These are phyloP conservation scores for Alternaria arborescens DNA, from an alignment of 2,329 filamentous ascomycete species.

Conservation along the genomic window DNA sequence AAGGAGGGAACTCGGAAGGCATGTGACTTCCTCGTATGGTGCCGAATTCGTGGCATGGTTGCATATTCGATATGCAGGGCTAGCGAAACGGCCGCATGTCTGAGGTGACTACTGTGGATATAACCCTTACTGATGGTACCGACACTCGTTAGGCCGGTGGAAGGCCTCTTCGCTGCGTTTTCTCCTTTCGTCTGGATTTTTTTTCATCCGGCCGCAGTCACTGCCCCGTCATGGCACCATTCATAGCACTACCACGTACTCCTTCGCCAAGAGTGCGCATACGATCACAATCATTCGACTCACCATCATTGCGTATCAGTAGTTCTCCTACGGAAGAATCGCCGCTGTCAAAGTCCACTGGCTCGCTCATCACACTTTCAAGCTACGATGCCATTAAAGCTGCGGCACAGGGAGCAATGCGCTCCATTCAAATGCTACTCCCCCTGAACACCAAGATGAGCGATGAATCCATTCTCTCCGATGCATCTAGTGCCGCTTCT, in stretches of 20 bases:
- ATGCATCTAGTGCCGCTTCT: constrained; percentile 28
- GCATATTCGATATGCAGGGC: constrained; percentile 36
- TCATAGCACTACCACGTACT: constrained; percentile 40
- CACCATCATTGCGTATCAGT: constrained; percentile 41
- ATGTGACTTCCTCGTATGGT: constrained; percentile 6
- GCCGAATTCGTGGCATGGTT: constrained; percentile 34
- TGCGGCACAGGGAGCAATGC: constrained; percentile 22
- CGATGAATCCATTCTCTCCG: constrained; percentile 41
- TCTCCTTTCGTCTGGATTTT: not conserved
- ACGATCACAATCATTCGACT: constrained; percentile 48
- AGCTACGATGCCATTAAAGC: constrained; percentile 34
- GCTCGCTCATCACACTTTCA: constrained; percentile 31
- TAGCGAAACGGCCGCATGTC: constrained; percentile 35
- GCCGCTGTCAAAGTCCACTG: constrained; percentile 48
- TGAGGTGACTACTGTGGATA: constrained; percentile 24
- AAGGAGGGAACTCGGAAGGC: constrained; percentile 18
- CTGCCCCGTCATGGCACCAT: constrained; percentile 29
- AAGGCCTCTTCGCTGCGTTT: constrained; percentile 14
- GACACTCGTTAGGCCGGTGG: constrained; percentile 13
- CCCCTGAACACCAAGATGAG: constrained; percentile 45
- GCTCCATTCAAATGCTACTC: constrained; percentile 22
- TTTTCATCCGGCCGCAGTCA: not conserved
- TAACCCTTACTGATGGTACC: constrained; percentile 24
- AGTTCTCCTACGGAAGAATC: constrained; percentile 45
- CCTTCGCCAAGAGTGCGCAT: constrained; percentile 49